These are phyloP conservation scores for Primulina huaijiensis DNA, from an alignment of 257 asterid species.

Conservation along the genomic window DNA sequence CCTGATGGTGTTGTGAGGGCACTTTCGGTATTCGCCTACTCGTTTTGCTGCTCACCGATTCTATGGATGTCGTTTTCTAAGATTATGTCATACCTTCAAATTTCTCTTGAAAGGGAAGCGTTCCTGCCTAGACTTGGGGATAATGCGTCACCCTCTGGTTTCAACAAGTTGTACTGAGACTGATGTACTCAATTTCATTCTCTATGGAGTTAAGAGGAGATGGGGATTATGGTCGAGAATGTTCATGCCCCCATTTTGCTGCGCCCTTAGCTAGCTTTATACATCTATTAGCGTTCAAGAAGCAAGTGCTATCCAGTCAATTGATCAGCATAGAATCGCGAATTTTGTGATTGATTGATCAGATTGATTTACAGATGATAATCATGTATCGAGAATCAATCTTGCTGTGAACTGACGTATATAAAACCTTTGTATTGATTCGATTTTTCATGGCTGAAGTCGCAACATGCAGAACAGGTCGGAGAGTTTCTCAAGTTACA, in stretches of 20 bases:
- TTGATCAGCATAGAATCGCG: not conserved
- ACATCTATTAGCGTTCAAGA: not conserved
- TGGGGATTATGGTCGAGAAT: not conserved
- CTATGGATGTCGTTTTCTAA: constrained; percentile 49
- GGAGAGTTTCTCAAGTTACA: not conserved
- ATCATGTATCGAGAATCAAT: not conserved
- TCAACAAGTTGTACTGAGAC: constrained; percentile 64
- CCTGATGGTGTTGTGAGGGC: constrained; percentile 72
- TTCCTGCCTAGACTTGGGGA: constrained; percentile 75
- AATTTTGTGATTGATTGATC: not conserved
- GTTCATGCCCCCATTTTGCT: not conserved
- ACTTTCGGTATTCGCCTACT: constrained; percentile 59
- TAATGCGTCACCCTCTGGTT: constrained; percentile 45
- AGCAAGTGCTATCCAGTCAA: not conserved
- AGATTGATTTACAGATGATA: not conserved
- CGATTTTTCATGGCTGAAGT: not conserved
- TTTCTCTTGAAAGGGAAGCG: constrained; percentile 69
- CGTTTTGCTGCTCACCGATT: constrained; percentile 67
- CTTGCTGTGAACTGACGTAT: not conserved
- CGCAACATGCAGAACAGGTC: not conserved
- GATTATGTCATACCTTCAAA: constrained; percentile 55
- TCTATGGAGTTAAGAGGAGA: not conserved
- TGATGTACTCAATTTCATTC: not conserved
- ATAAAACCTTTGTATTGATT: not conserved
- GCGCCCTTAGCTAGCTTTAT: not conserved